Conservation (phyloP, 176 grass and related monocot genomes). For the Aegilops speltoides region DNA sequence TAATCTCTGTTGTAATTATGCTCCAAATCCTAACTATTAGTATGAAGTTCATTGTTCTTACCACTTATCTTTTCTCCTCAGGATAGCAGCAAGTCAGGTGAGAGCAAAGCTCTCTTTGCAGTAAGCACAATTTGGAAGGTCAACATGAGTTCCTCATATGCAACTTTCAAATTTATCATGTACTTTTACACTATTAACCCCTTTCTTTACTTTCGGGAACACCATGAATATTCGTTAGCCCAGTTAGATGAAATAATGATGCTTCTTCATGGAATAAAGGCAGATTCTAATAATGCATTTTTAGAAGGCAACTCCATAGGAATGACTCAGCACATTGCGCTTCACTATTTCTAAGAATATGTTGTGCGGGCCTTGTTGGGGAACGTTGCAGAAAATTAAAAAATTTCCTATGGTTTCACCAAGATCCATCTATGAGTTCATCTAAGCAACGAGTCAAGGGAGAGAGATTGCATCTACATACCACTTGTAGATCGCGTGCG, state of each 20-base stretch:
- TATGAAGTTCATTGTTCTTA: conserved; percentile 5
- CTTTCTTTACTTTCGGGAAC: conserved; percentile 52
- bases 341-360: no score
- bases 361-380: no score
- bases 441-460: no score
- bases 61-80: conserved; percentile 41
- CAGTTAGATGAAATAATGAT: conserved; percentile 80
- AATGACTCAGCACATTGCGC: no score
- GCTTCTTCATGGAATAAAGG: conserved; percentile 24
- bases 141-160: conserved; percentile 13
- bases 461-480: no score
- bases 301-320: no score
- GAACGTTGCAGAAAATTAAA: no score
- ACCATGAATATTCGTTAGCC: conserved; percentile 56
- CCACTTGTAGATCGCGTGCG: no score
- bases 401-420: no score
- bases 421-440: no score
- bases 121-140: conserved; percentile 87
- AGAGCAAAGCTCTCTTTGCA: conserved; percentile 58
- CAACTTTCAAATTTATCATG: no score
- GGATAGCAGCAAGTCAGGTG: conserved; percentile 54
- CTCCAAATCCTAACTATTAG: neutral
- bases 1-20: conserved; percentile 12
- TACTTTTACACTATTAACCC: neutral
- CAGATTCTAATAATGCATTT: conserved; percentile 40